Conservation (phyloP, 768 basidiomycete genomes). For the Amanita polypyramis region DNA sequence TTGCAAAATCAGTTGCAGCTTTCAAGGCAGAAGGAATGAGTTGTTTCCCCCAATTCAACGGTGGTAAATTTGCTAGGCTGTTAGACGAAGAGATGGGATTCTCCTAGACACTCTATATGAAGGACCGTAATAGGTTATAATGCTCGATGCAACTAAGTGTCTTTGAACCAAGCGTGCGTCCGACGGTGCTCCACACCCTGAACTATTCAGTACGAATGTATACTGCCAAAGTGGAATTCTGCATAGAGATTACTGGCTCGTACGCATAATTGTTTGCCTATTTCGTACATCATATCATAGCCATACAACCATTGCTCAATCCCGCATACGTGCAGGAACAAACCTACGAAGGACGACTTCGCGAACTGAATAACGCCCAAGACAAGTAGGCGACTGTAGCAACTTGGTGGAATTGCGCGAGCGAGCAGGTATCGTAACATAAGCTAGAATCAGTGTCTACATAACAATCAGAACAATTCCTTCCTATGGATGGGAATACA, state of each 20-base stretch:
- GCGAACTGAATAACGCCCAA: conserved; percentile 68
- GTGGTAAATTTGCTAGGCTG: conserved; percentile 51
- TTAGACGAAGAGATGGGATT: conserved; percentile 79
- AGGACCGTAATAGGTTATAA: too few relatives aligned
- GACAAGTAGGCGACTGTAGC: conserved; percentile 61
- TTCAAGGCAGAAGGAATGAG: conserved; percentile 35
- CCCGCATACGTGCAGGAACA: conserved; percentile 88
- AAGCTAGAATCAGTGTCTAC: conserved; percentile 83
- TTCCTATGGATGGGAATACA: background rate
- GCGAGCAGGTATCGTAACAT: conserved; percentile 84
- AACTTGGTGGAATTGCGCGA: conserved; percentile 40
- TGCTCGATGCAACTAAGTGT: too few relatives aligned
- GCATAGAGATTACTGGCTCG: too few relatives aligned
- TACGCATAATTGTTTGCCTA: too few relatives aligned
- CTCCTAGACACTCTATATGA: conserved; percentile 16
- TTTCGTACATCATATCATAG: too few relatives aligned
- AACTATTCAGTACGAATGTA: too few relatives aligned
- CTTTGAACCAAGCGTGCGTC: too few relatives aligned
- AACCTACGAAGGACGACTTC: conserved; percentile 83
- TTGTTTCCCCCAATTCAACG: conserved; percentile 62
- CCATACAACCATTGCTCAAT: too few relatives aligned
- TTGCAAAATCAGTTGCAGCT: conserved; percentile 41
- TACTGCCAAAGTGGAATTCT: too few relatives aligned
- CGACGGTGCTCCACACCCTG: too few relatives aligned
- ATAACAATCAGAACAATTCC: background rate